These are phyloP conservation scores for Avicennia marina DNA, from an alignment of 257 asterid genomes.

Conservation along the genomic window DNA sequence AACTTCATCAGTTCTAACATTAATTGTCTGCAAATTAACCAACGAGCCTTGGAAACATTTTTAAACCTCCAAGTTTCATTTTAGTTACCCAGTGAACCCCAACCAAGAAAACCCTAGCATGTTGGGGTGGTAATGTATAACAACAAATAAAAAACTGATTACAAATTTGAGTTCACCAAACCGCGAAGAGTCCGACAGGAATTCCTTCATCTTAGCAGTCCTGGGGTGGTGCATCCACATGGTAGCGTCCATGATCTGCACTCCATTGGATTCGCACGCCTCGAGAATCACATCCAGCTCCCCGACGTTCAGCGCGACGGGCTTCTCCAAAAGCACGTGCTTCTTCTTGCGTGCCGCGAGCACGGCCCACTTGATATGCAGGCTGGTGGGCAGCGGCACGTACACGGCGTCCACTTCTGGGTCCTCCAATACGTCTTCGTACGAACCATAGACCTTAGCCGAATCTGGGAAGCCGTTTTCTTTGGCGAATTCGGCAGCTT, in stretches of 20 bases:
- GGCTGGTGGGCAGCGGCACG: constrained; percentile 65
- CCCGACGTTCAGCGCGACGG: constrained; percentile 49
- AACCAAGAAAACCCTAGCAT: not conserved
- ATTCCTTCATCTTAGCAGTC: too few species aligned
- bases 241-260: too few species aligned
- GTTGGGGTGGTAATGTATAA: not conserved
- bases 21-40: too few species aligned
- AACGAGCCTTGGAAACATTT: too few species aligned
- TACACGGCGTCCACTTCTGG: constrained; percentile 71
- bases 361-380: constrained; percentile 69
- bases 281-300: too few species aligned
- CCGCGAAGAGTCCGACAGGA: constrained; percentile 28
- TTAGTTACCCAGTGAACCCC: too few species aligned
- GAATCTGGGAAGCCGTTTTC: too few species aligned
- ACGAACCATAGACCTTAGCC: constrained; percentile 54
- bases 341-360: constrained; percentile 69
- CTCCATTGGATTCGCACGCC: too few species aligned
- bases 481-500: constrained; percentile 52
- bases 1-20: not conserved
- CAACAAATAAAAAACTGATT: constrained; percentile 5
- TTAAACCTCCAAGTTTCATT: too few species aligned
- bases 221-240: too few species aligned
- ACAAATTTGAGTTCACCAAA: constrained; percentile 68
- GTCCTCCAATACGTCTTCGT: constrained; percentile 54
- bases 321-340: constrained; percentile 67